Evolutionary conservation across 2,329 filamentous ascomycete genomes (phyloP), one percentile per base, ranked within the genome.

Genomic region (Ampelomyces quisqualis): DNA sequence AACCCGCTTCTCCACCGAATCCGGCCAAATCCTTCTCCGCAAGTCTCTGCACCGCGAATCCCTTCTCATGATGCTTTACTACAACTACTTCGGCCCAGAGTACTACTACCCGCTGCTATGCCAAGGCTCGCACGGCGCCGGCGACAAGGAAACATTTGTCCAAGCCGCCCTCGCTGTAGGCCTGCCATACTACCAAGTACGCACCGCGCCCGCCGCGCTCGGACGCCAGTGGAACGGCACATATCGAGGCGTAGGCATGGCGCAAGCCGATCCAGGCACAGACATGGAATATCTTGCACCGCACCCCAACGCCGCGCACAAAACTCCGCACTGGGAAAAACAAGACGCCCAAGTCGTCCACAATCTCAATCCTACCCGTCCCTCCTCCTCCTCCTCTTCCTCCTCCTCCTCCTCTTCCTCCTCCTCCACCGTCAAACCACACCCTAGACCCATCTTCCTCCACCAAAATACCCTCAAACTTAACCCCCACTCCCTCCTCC

Each of bases 81-180:
- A 80, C 67, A 80, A 79, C 63, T 74, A 74, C 57, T 75, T 76
- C 58, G 77, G 77, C 0, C 75, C 77, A 1, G 57, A 65, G 11
- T 70, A 71, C 54, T 80, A 75, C 61, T 80, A 78, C 50, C 70
- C 70, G 0, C 55, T 79, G 3, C 60, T 74, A 19, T 72, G 67
- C 17, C 74, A 76, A 55, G 68, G 68, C 22, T 65, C 65, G 1
- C 57, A 59, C 7, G 73, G 72, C 17, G 62, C 73, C 43, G 73
- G 73, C 17, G 74, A 77, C 58, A 76, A 75, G 53, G 74, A 77
- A 45, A 77, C 73, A 0, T 76, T 76, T 40, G 47, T 72, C 7
- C 69, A 69, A 34, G 73, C 72, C 1, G 73, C 73, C 5, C 50
- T 70, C n/a, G 70, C 65, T 7, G 56, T 75, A n/a, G 57, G 60